phyloP scores from a whole-genome alignment of 306 rosid species.

The Glycyrrhiza uralensis region DNA sequence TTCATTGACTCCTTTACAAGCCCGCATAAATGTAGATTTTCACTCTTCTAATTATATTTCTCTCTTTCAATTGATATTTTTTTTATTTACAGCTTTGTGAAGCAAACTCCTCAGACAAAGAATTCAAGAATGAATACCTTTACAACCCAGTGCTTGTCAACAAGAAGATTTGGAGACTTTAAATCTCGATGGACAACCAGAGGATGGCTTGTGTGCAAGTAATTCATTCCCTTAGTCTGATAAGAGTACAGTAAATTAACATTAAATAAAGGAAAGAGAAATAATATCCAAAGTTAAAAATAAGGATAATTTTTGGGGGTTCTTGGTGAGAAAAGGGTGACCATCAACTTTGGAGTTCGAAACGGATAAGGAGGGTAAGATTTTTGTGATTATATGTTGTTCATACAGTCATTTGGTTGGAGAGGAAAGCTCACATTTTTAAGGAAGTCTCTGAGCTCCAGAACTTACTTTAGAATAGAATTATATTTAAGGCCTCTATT shows the following conservation, averaged over 20 bases:
- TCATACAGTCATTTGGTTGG: neutral
- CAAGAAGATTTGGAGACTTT: slow-evolving; percentile 97
- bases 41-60: neutral
- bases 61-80: neutral
- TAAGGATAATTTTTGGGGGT: neutral
- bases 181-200: slow-evolving; percentile 95
- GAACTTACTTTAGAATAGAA: slow-evolving; percentile 3
- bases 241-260: slow-evolving; percentile 16
- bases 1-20: neutral
- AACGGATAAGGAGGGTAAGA: slow-evolving; percentile 17
- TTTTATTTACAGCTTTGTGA: neutral
- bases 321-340: neutral
- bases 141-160: slow-evolving; percentile 95
- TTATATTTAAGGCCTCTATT: slow-evolving; percentile 17
- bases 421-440: slow-evolving; percentile 1
- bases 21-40: slow-evolving; percentile 1
- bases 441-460: slow-evolving; percentile 7
- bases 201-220: slow-evolving; percentile 97
- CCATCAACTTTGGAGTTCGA: neutral
- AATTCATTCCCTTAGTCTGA: slow-evolving; percentile 99
- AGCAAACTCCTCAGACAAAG: slow-evolving; percentile 14
- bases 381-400: neutral
- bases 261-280: slow-evolving; percentile 13
- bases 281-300: neutral
- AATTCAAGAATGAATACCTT: slow-evolving; percentile 57